phyloP scores from a whole-genome alignment of 2,329 filamentous ascomycete species.

The Periconia sp. region DNA sequence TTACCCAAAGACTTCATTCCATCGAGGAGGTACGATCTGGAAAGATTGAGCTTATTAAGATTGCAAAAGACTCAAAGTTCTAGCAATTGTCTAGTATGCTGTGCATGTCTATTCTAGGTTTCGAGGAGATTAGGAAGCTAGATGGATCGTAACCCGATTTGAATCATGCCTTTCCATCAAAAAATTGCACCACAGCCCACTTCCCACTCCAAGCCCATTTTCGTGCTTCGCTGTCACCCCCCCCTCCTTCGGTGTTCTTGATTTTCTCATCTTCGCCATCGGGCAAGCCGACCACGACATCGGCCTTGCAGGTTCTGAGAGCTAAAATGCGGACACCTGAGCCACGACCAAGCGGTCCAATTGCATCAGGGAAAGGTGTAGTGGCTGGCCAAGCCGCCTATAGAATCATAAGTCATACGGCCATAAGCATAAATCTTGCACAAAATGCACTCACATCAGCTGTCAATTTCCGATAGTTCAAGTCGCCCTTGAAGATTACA shows the following conservation, averaged over 20 bases:
- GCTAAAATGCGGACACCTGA: constrained; percentile 87
- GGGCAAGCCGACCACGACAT: constrained; percentile 89
- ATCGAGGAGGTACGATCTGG: too few species aligned
- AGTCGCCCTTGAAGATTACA: constrained; percentile 94
- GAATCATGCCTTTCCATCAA: constrained; percentile 63
- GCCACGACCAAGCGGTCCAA: constrained; percentile 81
- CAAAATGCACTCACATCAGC: constrained; percentile 71
- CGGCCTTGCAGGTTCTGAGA: constrained; percentile 93
- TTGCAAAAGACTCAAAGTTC: too few species aligned
- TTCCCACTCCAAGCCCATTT: constrained; percentile 97
- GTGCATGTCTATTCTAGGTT: too few species aligned
- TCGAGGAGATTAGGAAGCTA: too few species aligned
- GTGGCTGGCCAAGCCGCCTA: constrained; percentile 83
- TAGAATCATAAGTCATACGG: constrained; percentile 13
- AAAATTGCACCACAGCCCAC: constrained; percentile 93
- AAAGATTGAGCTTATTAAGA: too few species aligned
- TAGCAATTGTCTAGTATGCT: too few species aligned
- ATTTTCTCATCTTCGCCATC: constrained; percentile 84
- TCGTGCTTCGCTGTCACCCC: constrained; percentile 71
- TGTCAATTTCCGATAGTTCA: constrained; percentile 94
- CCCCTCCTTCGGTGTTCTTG: constrained; percentile 69
- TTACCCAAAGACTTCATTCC: too few species aligned
- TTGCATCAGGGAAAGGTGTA: constrained; percentile 81
- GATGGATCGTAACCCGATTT: too few species aligned
- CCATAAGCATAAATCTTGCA: background rate